Evolutionary conservation across 345 rosid species (phyloP).

Genomic region (Populus deltoides): DNA sequence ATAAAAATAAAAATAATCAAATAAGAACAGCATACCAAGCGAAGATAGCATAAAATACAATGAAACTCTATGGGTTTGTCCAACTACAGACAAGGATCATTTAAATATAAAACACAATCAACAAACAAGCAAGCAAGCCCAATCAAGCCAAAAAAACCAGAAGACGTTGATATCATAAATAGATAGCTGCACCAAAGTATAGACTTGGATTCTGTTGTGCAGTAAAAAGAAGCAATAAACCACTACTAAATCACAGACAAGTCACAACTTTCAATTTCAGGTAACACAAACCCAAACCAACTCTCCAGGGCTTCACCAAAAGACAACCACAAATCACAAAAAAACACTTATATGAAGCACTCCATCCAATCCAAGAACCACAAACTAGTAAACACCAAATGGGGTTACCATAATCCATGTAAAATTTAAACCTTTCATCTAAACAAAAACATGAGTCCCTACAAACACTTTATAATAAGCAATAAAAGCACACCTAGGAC

Average conservation of each 20-base stretch:
- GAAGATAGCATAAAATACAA: neutral
- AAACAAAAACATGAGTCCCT: neutral
- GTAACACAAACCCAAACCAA: neutral
- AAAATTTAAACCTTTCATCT: neutral
- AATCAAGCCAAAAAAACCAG: neutral
- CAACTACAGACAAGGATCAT: neutral
- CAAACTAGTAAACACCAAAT: neutral
- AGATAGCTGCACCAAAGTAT: neutral
- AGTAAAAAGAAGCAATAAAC: neutral
- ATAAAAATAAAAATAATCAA: no score
- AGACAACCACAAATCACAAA: neutral
- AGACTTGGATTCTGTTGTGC: neutral
- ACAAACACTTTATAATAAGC: neutral
- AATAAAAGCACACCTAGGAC: neutral
- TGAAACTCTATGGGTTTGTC: neutral
- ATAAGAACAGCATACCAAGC: neutral
- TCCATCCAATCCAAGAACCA: neutral
- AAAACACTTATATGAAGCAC: neutral
- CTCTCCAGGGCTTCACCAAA: constrained; percentile 7
- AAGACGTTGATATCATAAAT: neutral
- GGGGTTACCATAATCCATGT: neutral
- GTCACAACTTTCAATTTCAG: neutral
- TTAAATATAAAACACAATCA: neutral
- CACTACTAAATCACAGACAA: neutral
- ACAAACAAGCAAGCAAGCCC: neutral